Evolutionary conservation across 2,329 filamentous ascomycete species (phyloP).

Genomic region (Calonectria multiphialidica): DNA sequence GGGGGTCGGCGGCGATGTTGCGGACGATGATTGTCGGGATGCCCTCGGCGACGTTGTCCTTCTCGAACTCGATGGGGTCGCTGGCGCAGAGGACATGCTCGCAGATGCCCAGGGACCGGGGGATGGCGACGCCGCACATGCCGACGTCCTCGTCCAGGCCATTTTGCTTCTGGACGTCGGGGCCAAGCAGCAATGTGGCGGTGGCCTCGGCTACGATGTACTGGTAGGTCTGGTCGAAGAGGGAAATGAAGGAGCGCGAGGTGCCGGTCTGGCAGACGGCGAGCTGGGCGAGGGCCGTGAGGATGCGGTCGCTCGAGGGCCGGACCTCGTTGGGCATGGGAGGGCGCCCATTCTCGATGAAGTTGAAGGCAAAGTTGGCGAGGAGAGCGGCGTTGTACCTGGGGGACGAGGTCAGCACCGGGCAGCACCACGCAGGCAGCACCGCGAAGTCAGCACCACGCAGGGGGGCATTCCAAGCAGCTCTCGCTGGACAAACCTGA

Average conservation of each 20-base stretch:
- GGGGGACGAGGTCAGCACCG: neutral
- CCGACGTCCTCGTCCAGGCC: constrained; percentile 43
- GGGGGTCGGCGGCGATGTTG: constrained; percentile 48
- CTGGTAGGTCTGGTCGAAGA: constrained; percentile 62
- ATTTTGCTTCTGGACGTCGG: constrained; percentile 25
- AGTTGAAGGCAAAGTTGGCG: constrained; percentile 15
- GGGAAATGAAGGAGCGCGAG: constrained; percentile 59
- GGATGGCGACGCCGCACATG: constrained; percentile 48
- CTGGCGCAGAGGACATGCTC: constrained; percentile 46
- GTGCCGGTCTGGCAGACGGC: constrained; percentile 56
- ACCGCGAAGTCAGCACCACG: neutral
- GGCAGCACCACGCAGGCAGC: too few species aligned
- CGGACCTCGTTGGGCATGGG: constrained; percentile 31
- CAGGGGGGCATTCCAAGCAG: neutral
- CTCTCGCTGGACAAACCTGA: constrained; percentile 5
- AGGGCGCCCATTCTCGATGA: constrained; percentile 4
- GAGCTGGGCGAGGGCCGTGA: constrained; percentile 65
- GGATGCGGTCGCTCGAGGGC: constrained; percentile 50
- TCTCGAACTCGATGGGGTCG: constrained; percentile 48
- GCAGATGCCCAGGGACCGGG: constrained; percentile 44
- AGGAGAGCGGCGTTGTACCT: constrained; percentile 9
- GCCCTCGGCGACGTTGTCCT: constrained; percentile 3
- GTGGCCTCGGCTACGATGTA: constrained; percentile 66
- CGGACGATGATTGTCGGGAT: constrained; percentile 50
- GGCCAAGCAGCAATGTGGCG: constrained; percentile 50